Evolutionary conservation across 441 rosid genomes (phyloP), one percentile per base, ranked within the genome.

Genomic region (Gossypium laxum): DNA sequence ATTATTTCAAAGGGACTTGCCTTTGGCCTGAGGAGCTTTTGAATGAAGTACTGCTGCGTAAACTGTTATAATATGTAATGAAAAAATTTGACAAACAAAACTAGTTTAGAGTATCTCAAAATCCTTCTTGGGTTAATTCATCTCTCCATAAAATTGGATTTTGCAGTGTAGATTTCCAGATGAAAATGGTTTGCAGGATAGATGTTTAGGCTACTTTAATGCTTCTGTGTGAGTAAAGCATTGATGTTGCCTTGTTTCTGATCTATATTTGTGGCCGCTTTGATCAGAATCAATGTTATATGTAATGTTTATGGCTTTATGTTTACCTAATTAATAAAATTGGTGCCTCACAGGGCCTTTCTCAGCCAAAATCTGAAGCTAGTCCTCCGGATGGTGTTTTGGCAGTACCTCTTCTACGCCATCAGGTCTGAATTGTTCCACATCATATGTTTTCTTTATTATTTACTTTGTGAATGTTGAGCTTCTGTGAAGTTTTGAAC

Each of bases 321-420:
- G 6, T 54, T 69, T 18, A 22, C 34, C 21, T 34, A 2, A 32
- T 52, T 69, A 64, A 12, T 64, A 28, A 18, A 61, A 38, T 55
- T 38, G 72, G 73, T 48, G 70, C 73, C 54, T 83, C 28, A 67
- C 88, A 93, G 97, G 97, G 87, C 82, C 87, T 93, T 72, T 82
- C 93, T 72, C 91, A 85, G 81, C 91, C 93, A 58, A 82, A 74
- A 62, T 85, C 91, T 19, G 98, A 93, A 87, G 88, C 89, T 78
- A 78, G 30, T 79, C 90, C 80, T 1, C 97, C 98, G 6, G 95
- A 89, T 24, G 98, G 96, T 79, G 70, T 80, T 81, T 48, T 93
- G 87, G 63, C 96, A 65, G 95, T 93, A 69, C 86, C 96, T 72
- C 97, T 93, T 67, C 61, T 93, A 81, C 86, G 90, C 79, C 98